Percentiles rank a stretch among this genome's conserved stretches.
Evolutionary conservation across 2,329 filamentous ascomycete species (phyloP).

Genomic region (Botrytis galanthina): DNA sequence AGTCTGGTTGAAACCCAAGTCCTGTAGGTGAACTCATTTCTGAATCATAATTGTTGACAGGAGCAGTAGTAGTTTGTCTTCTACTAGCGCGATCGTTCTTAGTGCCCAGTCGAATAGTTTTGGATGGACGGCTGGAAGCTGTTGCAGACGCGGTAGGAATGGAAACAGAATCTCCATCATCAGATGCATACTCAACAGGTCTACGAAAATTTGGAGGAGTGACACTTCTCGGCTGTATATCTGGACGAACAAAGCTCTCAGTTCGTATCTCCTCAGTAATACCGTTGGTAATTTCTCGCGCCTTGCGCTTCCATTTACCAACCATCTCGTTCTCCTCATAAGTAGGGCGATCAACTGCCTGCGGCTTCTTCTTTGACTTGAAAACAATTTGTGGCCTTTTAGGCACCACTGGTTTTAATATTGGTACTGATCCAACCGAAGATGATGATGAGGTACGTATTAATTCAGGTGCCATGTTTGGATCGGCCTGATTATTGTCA

Average conservation of each 20-base stretch:
- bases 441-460: constrained; percentile 23
- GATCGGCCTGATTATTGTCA: constrained; percentile 10
- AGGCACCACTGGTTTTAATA: constrained; percentile 6
- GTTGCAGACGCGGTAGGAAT: constrained; percentile 18
- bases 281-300: constrained; percentile 32
- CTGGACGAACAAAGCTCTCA: constrained; percentile 36
- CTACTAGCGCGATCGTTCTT: constrained; percentile 21
- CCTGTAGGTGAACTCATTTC: constrained; percentile 54
- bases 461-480: constrained; percentile 25
- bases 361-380: constrained; percentile 27
- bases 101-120: constrained; percentile 33
- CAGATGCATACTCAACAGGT: constrained; percentile 29
- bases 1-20: constrained; percentile 46
- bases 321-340: constrained; percentile 29
- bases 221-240: constrained; percentile 7
- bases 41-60: constrained; percentile 47
- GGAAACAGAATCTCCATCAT: constrained; percentile 31
- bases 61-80: constrained; percentile 20
- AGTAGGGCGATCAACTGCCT: constrained; percentile 22
- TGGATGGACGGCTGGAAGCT: constrained; percentile 19
- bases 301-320: constrained; percentile 32
- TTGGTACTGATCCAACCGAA: constrained; percentile 22
- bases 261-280: constrained; percentile 14
- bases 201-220: constrained; percentile 7
- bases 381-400: constrained; percentile 21